Evolutionary conservation across 73 alveolate species (phyloP).

Genomic region (Tetrahymena borealis): DNA sequence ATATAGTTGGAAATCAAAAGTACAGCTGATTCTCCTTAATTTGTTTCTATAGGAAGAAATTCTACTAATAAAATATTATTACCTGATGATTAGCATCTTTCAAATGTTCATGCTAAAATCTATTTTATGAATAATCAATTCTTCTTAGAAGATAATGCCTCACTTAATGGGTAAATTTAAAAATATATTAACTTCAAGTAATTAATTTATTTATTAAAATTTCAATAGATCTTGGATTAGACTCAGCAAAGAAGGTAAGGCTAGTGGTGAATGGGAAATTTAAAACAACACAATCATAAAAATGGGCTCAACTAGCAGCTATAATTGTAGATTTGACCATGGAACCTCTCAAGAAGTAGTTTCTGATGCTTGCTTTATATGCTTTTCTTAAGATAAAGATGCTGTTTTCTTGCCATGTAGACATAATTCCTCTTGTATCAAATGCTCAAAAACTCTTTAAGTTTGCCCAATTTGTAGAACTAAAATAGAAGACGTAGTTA

Average conservation of each 20-base stretch:
- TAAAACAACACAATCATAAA: slow-evolving; percentile 30
- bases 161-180: slow-evolving; percentile 34
- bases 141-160: slow-evolving; percentile 38
- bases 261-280: slow-evolving; percentile 1
- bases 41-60: slow-evolving; percentile 32
- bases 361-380: slow-evolving; percentile 51
- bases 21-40: neutral
- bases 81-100: slow-evolving; percentile 33
- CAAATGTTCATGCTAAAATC: slow-evolving; percentile 42
- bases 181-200: neutral
- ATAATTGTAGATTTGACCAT: slow-evolving; percentile 8
- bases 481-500: slow-evolving; percentile 62
- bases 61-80: slow-evolving; percentile 20
- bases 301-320: slow-evolving; percentile 40
- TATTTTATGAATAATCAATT: slow-evolving; percentile 23
- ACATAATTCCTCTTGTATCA: slow-evolving; percentile 66
- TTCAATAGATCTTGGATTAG: slow-evolving; percentile 29
- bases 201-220: neutral
- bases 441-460: slow-evolving; percentile 58
- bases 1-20: neutral
- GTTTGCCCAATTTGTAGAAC: slow-evolving; percentile 74
- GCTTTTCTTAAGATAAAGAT: slow-evolving; percentile 62
- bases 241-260: slow-evolving; percentile 34
- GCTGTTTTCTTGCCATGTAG: slow-evolving; percentile 77
- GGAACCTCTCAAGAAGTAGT: slow-evolving; percentile 5